Base-by-base conservation (phyloP, 208 protist genomes). In the Leishmania major region DNA sequence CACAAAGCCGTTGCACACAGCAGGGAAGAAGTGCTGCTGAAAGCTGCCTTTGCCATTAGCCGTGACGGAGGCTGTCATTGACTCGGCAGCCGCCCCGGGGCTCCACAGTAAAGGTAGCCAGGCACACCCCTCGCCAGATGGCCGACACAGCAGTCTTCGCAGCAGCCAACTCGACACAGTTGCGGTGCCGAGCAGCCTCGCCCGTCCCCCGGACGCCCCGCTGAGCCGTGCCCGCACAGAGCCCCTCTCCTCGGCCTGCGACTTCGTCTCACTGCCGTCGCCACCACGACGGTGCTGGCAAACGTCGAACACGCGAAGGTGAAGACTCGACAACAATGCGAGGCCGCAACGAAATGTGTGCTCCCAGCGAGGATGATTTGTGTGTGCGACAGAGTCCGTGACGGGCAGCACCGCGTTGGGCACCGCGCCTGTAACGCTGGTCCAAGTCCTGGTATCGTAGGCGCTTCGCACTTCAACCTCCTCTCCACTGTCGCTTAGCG, bases 281-380 rank as follows among this genome's bases (percentile, higher is more conserved):
- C 51, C 57, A n/a, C 17, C 17, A 3, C 10, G 22, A 53, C 2
- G 45, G 77, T 57, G 47, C 60, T 53, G 70, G 45, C 72, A 7
- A 60, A 80, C 72, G 55, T 84, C 78, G 28, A 89, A 89, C 11
- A 89, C 80, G 25, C 86, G 86, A 28, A 89, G 75, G 49, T 66
- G 71, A 28, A 89, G 79, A 22, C 37, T 77, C 15, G 57, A 67
- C n/a, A 87, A n/a, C 25, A 67, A 31, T 53, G 77, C 83, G 5
- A 87, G 35, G 2, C 80, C 59, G 28, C 78, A 80, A 13, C 86
- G 86, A 57, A 89, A 89, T 13, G 64, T 82, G 74, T 89, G 86
- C 77, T 83, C 57, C 86, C 86, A 89, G 35, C 72, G 74, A 25
- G 86, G 86, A 31, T 78, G 31, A 60, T 79, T 81, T 19, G 75